A percentile compares a stretch with the other conserved stretches of the same genome.
These are phyloP conservation scores for Lactifluus subvellereus DNA, from an alignment of 768 basidiomycete genomes.

Conservation along the genomic window DNA sequence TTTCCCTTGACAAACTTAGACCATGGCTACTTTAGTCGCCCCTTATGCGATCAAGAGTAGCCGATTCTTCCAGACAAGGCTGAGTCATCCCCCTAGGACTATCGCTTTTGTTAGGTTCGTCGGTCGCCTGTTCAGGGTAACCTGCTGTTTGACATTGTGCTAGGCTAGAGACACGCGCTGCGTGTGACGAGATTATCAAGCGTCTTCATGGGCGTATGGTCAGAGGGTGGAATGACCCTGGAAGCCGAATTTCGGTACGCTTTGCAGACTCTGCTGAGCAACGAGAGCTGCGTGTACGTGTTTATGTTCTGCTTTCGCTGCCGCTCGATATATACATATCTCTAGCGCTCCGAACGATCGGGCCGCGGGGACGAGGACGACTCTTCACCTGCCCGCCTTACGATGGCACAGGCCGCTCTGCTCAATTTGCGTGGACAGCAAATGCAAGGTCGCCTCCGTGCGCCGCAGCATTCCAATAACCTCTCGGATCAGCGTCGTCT, in stretches of 20 bases:
- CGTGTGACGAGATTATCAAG: constrained; percentile 74
- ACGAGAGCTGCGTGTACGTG: constrained; percentile 63
- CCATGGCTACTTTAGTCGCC: constrained; percentile 56
- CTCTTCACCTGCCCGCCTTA: constrained; percentile 55
- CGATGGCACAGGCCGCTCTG: constrained; percentile 73
- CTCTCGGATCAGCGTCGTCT: constrained; percentile 27
- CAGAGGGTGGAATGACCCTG: constrained; percentile 69
- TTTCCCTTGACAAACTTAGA: constrained; percentile 34
- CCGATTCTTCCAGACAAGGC: constrained; percentile 72
- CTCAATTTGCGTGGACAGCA: constrained; percentile 72
- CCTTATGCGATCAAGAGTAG: constrained; percentile 71
- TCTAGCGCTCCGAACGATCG: constrained; percentile 56
- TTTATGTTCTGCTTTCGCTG: neutral
- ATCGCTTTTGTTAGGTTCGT: constrained; percentile 76
- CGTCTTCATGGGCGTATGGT: constrained; percentile 76
- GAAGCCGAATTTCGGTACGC: constrained; percentile 71
- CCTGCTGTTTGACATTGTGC: constrained; percentile 1
- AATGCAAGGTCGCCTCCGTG: constrained; percentile 28
- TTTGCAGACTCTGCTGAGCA: constrained; percentile 78
- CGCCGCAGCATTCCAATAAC: constrained; percentile 14
- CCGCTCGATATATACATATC: neutral
- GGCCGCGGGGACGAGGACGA: constrained; percentile 61
- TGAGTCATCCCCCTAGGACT: constrained; percentile 70
- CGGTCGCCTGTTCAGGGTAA: neutral
- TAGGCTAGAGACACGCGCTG: constrained; percentile 64